These are phyloP conservation scores for Trichosanthes truncata DNA, from an alignment of 306 rosid genomes.

Conservation along the genomic window DNA sequence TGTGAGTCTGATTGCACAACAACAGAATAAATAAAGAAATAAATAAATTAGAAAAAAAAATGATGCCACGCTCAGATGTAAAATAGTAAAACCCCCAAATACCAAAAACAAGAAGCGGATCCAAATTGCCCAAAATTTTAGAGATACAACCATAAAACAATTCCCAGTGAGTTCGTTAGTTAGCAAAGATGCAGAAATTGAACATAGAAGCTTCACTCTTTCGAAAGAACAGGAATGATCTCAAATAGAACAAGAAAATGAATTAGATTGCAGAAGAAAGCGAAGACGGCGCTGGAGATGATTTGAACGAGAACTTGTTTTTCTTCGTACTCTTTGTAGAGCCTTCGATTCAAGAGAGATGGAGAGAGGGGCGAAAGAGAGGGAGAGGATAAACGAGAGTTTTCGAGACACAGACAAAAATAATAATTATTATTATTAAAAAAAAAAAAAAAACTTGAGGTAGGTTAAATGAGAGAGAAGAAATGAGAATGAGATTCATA, in stretches of 20 bases:
- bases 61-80: background rate
- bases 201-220: constrained; percentile 23
- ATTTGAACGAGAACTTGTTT: constrained; percentile 79
- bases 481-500: no score
- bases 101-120: background rate
- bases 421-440: no score
- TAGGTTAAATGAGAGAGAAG: no score
- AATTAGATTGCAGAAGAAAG: constrained; percentile 92
- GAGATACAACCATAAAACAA: background rate
- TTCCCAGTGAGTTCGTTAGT: background rate
- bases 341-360: constrained; percentile 73
- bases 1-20: no score
- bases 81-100: background rate
- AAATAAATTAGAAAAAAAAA: no score
- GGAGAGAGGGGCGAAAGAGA: no score
- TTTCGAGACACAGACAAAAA: no score
- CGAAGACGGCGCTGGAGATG: constrained; percentile 82
- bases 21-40: no score
- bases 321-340: constrained; percentile 93
- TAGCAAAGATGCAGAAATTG: background rate
- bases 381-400: no score
- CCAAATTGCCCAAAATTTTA: background rate
- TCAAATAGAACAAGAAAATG: constrained; percentile 93
- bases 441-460: no score
- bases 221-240: constrained; percentile 94